These are phyloP conservation scores for Triangularia setosa DNA, from an alignment of 2,329 filamentous ascomycete species.

Conservation along the genomic window DNA sequence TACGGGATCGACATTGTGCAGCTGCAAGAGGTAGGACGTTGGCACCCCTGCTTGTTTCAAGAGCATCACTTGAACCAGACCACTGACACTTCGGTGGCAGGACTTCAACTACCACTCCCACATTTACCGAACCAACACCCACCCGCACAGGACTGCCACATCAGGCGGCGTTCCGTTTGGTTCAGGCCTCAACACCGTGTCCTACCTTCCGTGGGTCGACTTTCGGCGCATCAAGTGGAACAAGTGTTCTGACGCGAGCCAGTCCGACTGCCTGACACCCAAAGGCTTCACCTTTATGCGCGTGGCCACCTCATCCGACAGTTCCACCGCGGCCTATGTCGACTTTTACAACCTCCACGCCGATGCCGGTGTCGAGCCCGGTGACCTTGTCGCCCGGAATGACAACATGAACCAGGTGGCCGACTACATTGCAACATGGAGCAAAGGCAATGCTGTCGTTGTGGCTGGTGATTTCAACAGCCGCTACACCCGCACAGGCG, in stretches of 20 bases:
- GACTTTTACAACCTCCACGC: conserved; percentile 66
- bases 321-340: conserved; percentile 41
- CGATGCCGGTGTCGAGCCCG: conserved; percentile 56
- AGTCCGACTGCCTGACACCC: conserved; percentile 60
- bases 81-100: conserved; percentile 23
- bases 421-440: conserved; percentile 53
- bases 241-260: conserved; percentile 52
- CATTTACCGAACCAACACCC: conserved; percentile 57
- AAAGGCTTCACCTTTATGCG: conserved; percentile 70
- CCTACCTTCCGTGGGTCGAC: conserved; percentile 54
- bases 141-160: conserved; percentile 58
- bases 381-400: conserved; percentile 53
- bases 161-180: conserved; percentile 62
- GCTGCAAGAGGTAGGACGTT: conserved; percentile 52
- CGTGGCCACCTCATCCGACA: conserved; percentile 38
- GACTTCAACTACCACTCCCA: conserved; percentile 64
- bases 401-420: conserved; percentile 58
- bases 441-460: conserved; percentile 57
- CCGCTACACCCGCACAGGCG: conserved; percentile 55
- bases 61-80: background rate
- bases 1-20: conserved; percentile 61
- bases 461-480: conserved; percentile 64
- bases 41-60: background rate
- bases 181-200: conserved; percentile 60
- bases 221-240: conserved; percentile 58